Base-by-base conservation (phyloP, 2,329 filamentous ascomycete species). In the Aspergillus uvarum region DNA sequence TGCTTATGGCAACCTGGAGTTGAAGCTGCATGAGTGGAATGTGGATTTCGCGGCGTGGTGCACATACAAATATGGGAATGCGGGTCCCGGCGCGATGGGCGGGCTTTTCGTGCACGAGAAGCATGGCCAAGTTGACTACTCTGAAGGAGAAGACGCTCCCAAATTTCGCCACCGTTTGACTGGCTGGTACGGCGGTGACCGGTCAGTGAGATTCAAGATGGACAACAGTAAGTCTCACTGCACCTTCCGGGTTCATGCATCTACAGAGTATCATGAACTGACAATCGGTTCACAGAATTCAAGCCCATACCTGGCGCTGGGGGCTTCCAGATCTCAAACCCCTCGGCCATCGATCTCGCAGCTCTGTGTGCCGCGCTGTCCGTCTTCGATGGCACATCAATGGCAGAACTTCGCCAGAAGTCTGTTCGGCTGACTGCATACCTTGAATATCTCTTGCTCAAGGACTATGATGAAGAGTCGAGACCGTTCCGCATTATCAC, bases 31-130 rank as follows among this genome's bases (percentile, higher is more conserved):
- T 73, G 90, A 93, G 68, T 96, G 92, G 92, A 84, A 90, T 66
- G 91, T 95, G 44, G 92, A 96, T 74, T 96, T 96, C 67, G 92
- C 92, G 8, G 90, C 84, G 59, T 96, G 92, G 92, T 96, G 92
- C 77, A 93, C 89, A 7, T 96, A 96, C 82, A 96, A 96, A 79
- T 96, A 96, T 77, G 85, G 95, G 73, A 96, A 96, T 72, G 86
- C 87, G 21, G 92, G 92, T 0, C 91, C 92, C 0, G 92, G 92
- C 1, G 83, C 87, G 7, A 95, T 95, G 61, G 91, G 84, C 0
- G 91, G 90, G 1, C 81, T 88, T 1, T 96, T 91, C 65, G 89
- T 96, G 7, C 91, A 96, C 72, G 85, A 90, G 70, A 80, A 79
- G 50, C 89, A 95, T 71, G 86, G 88, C 35, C 73, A 65, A 24